These are phyloP conservation scores for Crithidia mellificae DNA, from an alignment of 208 protist species.

Conservation along the genomic window DNA sequence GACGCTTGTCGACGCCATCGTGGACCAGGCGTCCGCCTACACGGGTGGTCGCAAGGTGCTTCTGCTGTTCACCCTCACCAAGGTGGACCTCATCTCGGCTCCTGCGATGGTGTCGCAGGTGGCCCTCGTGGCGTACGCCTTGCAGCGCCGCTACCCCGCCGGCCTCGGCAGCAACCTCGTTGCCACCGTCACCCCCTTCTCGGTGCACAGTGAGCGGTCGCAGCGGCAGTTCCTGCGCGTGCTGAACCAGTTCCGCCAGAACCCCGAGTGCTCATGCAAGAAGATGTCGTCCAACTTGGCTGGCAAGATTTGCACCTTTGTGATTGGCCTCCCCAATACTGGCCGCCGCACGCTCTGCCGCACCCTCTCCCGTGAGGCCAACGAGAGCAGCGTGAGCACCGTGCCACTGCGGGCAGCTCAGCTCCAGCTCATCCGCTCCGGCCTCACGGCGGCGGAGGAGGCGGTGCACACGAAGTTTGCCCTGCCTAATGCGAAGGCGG, in stretches of 20 bases:
- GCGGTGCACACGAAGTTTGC: conserved; percentile 63
- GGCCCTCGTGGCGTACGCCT: conserved; percentile 60
- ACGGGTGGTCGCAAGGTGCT: conserved; percentile 62
- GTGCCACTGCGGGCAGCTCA: conserved; percentile 76
- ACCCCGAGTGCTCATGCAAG: conserved; percentile 49
- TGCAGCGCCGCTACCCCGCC: conserved; percentile 60
- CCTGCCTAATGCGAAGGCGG: conserved; percentile 77
- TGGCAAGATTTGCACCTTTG: conserved; percentile 77
- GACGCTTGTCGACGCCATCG: conserved; percentile 81
- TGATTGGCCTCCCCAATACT: conserved; percentile 83
- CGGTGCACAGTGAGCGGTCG: conserved; percentile 62
- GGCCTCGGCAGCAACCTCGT: conserved; percentile 47
- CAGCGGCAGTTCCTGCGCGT: conserved; percentile 59
- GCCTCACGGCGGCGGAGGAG: conserved; percentile 36
- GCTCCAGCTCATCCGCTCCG: conserved; percentile 63
- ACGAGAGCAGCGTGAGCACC: conserved; percentile 60
- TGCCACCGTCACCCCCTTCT: conserved; percentile 61
- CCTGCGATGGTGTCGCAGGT: conserved; percentile 78
- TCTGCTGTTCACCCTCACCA: conserved; percentile 81
- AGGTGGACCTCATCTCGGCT: conserved; percentile 76
- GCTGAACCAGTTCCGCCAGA: conserved; percentile 70
- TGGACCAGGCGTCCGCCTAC: conserved; percentile 55
- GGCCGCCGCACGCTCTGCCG: conserved; percentile 70
- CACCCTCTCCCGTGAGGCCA: conserved; percentile 43
- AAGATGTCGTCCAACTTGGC: conserved; percentile 68